Evolutionary conservation across 768 basidiomycete genomes (phyloP).

Genomic region (Mycena vulgaris): DNA sequence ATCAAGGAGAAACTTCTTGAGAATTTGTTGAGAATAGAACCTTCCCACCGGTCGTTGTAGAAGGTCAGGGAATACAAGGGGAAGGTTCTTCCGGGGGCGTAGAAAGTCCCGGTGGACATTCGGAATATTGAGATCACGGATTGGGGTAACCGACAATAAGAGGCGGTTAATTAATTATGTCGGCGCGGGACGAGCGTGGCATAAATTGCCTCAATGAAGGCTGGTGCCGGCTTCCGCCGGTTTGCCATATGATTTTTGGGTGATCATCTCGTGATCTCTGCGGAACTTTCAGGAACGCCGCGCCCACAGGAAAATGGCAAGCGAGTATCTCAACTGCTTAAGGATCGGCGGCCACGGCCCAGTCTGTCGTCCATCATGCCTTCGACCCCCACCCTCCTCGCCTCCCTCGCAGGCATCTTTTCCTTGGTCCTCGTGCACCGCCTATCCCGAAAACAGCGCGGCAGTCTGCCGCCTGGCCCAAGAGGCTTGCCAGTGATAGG

Average conservation of each 20-base stretch:
- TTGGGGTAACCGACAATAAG: no score
- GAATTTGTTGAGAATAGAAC: background rate
- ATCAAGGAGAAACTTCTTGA: background rate
- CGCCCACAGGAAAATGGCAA: background rate
- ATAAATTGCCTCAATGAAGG: background rate
- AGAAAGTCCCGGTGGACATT: no score
- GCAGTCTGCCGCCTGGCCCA: conserved; percentile 58
- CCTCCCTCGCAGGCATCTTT: conserved; percentile 36
- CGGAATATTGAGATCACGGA: no score
- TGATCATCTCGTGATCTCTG: no score
- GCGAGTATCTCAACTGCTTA: background rate
- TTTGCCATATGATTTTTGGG: background rate
- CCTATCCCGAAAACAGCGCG: conserved; percentile 39
- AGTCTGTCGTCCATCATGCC: background rate
- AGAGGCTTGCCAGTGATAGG: conserved; percentile 59
- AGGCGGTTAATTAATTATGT: no score
- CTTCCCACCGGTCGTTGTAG: conserved; percentile 7
- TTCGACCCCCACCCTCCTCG: conserved; percentile 27
- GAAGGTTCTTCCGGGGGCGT: no score
- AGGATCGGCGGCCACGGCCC: background rate
- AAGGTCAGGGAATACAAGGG: background rate
- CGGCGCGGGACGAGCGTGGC: no score
- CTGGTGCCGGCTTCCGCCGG: background rate
- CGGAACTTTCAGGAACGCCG: background rate
- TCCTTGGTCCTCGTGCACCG: conserved; percentile 40